Percentiles rank a stretch among this genome's conserved stretches.
These are phyloP conservation scores for Hydnomerulius pinastri DNA, from an alignment of 768 basidiomycete genomes.

Conservation along the genomic window DNA sequence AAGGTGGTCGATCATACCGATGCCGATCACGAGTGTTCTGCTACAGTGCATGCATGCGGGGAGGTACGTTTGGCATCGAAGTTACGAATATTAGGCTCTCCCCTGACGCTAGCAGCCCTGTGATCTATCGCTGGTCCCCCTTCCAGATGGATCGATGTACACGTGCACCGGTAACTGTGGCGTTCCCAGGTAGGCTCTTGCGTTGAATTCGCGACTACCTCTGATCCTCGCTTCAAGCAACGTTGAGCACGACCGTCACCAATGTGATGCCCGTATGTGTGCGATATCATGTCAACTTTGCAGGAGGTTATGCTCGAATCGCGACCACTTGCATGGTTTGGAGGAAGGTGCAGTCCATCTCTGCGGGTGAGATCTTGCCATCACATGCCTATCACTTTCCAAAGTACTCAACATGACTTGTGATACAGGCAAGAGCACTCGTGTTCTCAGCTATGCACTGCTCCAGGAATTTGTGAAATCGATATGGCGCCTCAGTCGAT, in stretches of 20 bases:
- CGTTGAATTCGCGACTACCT: not conserved
- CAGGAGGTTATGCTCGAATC: slow-evolving; percentile 44
- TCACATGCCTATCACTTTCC: not conserved
- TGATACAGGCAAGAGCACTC: slow-evolving; percentile 45
- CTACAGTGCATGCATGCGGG: slow-evolving; percentile 50
- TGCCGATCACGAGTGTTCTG: slow-evolving; percentile 49
- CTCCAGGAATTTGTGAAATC: slow-evolving; percentile 52
- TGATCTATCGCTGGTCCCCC: slow-evolving; percentile 27
- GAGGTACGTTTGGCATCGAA: slow-evolving; percentile 40
- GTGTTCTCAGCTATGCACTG: slow-evolving; percentile 42
- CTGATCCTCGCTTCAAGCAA: slow-evolving; percentile 34
- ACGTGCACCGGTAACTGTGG: slow-evolving; percentile 42
- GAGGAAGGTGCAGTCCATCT: slow-evolving; percentile 42
- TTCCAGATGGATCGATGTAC: slow-evolving; percentile 27
- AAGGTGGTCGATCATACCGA: slow-evolving; percentile 46
- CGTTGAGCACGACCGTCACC: slow-evolving; percentile 43
- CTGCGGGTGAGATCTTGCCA: slow-evolving; percentile 44
- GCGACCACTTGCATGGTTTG: slow-evolving; percentile 52
- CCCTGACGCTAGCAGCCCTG: slow-evolving; percentile 36
- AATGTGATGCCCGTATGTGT: slow-evolving; percentile 49
- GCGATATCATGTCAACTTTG: slow-evolving; percentile 52
- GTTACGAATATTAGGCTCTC: not conserved
- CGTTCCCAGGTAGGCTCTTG: slow-evolving; percentile 36
- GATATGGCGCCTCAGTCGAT: slow-evolving; percentile 53
- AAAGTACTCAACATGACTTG: slow-evolving; percentile 11